Conservation (phyloP, 352 stramenopile species). For the Aphanomyces stellatus region DNA sequence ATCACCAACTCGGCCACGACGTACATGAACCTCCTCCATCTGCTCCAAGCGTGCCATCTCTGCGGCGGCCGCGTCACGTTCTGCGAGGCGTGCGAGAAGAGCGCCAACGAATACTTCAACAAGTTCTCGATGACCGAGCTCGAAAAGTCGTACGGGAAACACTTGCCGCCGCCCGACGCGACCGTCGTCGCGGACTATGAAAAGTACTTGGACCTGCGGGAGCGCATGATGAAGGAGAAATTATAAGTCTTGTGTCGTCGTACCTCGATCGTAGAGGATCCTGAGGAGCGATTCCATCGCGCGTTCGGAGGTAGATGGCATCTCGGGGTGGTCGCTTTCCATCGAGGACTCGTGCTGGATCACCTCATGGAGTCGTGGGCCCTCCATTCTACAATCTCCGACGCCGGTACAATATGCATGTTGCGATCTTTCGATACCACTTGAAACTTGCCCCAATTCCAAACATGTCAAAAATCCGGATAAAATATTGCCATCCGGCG, state of each 20-base stretch:
- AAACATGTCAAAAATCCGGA: too few species aligned
- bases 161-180: constrained; percentile 43
- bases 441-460: too few species aligned
- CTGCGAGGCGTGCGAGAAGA: constrained; percentile 36
- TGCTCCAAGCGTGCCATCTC: constrained; percentile 40
- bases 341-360: too few species aligned
- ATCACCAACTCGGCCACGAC: constrained; percentile 49
- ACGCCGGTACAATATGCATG: too few species aligned
- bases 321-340: too few species aligned
- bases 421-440: too few species aligned
- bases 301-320: too few species aligned
- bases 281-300: too few species aligned
- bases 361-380: too few species aligned
- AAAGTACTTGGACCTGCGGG: neutral
- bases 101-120: constrained; percentile 53
- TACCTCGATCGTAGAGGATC: too few species aligned
- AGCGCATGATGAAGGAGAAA: neutral
- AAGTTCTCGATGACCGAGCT: constrained; percentile 45
- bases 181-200: neutral
- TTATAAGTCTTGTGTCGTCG: neutral
- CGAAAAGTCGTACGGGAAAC: constrained; percentile 40
- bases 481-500: too few species aligned
- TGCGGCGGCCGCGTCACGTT: constrained; percentile 49
- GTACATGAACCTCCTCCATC: constrained; percentile 46
- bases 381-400: too few species aligned